These are phyloP conservation scores for Epichloe uncinata DNA, from an alignment of 2,329 filamentous ascomycete species.

Conservation along the genomic window DNA sequence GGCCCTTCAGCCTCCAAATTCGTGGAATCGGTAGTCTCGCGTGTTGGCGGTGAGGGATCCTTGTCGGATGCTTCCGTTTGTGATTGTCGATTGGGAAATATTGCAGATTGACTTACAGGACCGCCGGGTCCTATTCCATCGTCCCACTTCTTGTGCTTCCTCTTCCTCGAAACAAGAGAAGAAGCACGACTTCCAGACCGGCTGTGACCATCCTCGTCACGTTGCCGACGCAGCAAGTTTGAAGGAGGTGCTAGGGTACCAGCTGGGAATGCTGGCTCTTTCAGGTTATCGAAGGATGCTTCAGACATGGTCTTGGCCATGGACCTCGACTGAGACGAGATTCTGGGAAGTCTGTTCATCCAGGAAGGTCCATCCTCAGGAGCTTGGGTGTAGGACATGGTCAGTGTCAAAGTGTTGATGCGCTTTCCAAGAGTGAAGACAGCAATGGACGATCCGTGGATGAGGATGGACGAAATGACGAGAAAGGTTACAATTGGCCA, in stretches of 20 bases:
- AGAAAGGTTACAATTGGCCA: constrained; percentile 95
- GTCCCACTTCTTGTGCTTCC: constrained; percentile 55
- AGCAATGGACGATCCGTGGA: constrained; percentile 95
- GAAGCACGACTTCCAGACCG: constrained; percentile 43
- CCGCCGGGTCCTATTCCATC: constrained; percentile 68
- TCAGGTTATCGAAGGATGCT: constrained; percentile 53
- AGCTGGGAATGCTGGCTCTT: constrained; percentile 46
- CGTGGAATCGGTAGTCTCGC: constrained; percentile 21
- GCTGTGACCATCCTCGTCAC: constrained; percentile 54
- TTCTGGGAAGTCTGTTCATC: constrained; percentile 83
- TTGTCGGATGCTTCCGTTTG: constrained; percentile 15
- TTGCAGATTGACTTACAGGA: constrained; percentile 80
- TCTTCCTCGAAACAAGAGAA: constrained; percentile 45
- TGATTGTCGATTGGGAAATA: constrained; percentile 48
- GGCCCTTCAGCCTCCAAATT: constrained; percentile 19
- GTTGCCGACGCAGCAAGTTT: constrained; percentile 69
- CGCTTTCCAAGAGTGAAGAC: constrained; percentile 96
- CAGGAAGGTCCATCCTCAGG: constrained; percentile 81
- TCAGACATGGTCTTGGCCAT: constrained; percentile 77
- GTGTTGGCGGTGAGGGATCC: constrained; percentile 15
- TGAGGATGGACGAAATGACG: constrained; percentile 84
- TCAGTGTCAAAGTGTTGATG: constrained; percentile 91
- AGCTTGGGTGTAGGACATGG: constrained; percentile 88
- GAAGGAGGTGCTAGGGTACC: constrained; percentile 61
- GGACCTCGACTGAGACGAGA: constrained; percentile 57